A percentile compares a stretch with the other conserved stretches of the same genome.
These are phyloP conservation scores for Aspergillus sclerotioniger DNA, from an alignment of 495 filamentous ascomycete species.

Conservation along the genomic window DNA sequence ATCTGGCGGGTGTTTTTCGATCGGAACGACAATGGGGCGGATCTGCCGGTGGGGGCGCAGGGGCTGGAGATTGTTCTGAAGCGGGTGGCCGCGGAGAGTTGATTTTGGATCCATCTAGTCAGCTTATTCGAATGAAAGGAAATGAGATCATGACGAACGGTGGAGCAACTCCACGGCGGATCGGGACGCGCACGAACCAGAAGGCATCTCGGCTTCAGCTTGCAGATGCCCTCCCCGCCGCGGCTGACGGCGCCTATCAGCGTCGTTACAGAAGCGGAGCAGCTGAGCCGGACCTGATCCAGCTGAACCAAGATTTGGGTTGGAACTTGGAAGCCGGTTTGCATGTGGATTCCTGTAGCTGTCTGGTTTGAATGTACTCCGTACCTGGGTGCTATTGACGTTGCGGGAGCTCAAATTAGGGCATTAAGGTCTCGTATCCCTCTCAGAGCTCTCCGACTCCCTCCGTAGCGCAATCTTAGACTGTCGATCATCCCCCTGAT, in stretches of 20 bases:
- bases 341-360: no score
- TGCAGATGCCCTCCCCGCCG: background rate
- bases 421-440: no score
- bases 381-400: no score
- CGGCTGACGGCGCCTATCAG: background rate
- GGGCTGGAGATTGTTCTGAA: slow-evolving; percentile 26
- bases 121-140: background rate
- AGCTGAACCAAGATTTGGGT: background rate
- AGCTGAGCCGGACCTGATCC: background rate
- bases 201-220: background rate
- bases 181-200: background rate
- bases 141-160: background rate
- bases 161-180: background rate
- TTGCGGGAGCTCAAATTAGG: no score
- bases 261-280: background rate
- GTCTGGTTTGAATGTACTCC: no score
- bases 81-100: slow-evolving; percentile 19
- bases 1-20: slow-evolving; percentile 32
- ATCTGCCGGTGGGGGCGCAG: slow-evolving; percentile 24
- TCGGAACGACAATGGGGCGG: slow-evolving; percentile 27
- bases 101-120: no score
- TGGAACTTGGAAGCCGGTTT: no score
- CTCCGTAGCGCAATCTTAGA: background rate
- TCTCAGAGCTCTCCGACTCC: no score
- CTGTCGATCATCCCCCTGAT: background rate